Percentiles rank a stretch among this genome's conserved stretches.
Evolutionary conservation across 805 yeast genomes (phyloP).

Genomic region (Kodamaea lidongshanica): DNA sequence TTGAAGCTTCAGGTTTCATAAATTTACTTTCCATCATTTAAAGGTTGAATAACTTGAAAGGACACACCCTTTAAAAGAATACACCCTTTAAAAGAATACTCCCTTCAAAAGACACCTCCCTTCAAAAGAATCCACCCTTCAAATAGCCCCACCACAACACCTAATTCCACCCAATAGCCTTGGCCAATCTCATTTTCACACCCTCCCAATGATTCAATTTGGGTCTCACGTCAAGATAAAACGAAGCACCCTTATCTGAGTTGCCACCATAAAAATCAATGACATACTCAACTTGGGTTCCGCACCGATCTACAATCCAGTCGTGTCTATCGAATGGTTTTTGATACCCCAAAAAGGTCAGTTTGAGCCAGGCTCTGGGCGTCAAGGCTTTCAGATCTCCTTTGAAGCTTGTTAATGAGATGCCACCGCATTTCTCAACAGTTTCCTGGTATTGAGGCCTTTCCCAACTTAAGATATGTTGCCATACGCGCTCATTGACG

Average conservation of each 20-base stretch:
- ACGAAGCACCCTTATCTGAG: conserved; percentile 29
- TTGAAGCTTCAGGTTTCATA: too few species aligned
- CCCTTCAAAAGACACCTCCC: not conserved
- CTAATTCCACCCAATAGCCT: too few species aligned
- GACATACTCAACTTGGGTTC: conserved; percentile 76
- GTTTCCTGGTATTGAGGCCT: conserved; percentile 45
- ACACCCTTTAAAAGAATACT: too few species aligned
- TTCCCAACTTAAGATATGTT: conserved; percentile 80
- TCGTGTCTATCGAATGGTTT: conserved; percentile 95
- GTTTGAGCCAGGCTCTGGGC: conserved; percentile 72
- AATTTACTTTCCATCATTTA: too few species aligned
- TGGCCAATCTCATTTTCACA: conserved; percentile 55
- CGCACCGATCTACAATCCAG: conserved; percentile 86
- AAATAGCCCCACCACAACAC: not conserved
- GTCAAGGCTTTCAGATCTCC: conserved; percentile 84
- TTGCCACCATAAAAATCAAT: conserved; percentile 72
- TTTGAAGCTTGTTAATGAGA: conserved; percentile 75
- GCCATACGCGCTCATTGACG: conserved; percentile 92
- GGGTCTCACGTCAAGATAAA: conserved; percentile 87
- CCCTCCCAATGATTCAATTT: conserved; percentile 83
- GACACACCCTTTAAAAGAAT: too few species aligned
- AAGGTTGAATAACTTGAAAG: too few species aligned
- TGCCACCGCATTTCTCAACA: conserved; percentile 62
- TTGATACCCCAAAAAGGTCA: conserved; percentile 60
- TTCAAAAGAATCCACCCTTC: not conserved